Evolutionary conservation across 2,329 filamentous ascomycete genomes (phyloP).

Genomic region (Stenocarpella maydis): DNA sequence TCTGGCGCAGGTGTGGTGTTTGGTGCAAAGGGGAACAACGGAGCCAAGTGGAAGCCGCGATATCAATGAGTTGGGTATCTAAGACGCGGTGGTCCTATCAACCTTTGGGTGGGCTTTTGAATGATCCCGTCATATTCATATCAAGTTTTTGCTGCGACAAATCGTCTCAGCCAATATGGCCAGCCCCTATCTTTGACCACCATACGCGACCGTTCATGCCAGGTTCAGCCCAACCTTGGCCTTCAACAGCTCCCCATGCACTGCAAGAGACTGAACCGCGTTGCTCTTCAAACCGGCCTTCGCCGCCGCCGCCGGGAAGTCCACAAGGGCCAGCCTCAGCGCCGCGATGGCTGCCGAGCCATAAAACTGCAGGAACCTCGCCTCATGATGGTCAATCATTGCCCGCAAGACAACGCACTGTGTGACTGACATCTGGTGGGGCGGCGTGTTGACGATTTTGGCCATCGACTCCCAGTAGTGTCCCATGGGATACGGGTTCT

Average conservation of each 20-base stretch:
- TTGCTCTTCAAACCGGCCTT: constrained; percentile 49
- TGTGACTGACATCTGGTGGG: constrained; percentile 73
- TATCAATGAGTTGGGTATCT: constrained; percentile 19
- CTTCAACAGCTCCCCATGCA: constrained; percentile 62
- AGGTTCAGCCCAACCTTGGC: constrained; percentile 59
- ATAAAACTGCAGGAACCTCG: constrained; percentile 82
- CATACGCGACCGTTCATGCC: constrained; percentile 38
- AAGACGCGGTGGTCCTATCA: background rate
- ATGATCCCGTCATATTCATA: constrained; percentile 19
- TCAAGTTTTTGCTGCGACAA: constrained; percentile 5
- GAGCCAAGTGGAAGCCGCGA: background rate
- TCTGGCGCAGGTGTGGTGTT: background rate
- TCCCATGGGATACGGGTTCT: constrained; percentile 78
- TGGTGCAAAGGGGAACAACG: constrained; percentile 10
- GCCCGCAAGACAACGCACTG: constrained; percentile 75
- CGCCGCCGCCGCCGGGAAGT: constrained; percentile 69
- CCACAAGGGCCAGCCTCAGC: constrained; percentile 74
- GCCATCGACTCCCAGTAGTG: constrained; percentile 86
- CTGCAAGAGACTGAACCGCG: constrained; percentile 60
- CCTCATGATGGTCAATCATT: constrained; percentile 77
- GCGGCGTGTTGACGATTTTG: constrained; percentile 77
- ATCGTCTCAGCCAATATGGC: background rate
- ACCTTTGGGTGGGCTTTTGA: background rate
- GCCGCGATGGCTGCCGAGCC: constrained; percentile 78
- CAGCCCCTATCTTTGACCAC: background rate